Evolutionary conservation across 495 filamentous ascomycete genomes (phyloP), one percentile per base, ranked within the genome.

Genomic region (Penicillium cinerascens): DNA sequence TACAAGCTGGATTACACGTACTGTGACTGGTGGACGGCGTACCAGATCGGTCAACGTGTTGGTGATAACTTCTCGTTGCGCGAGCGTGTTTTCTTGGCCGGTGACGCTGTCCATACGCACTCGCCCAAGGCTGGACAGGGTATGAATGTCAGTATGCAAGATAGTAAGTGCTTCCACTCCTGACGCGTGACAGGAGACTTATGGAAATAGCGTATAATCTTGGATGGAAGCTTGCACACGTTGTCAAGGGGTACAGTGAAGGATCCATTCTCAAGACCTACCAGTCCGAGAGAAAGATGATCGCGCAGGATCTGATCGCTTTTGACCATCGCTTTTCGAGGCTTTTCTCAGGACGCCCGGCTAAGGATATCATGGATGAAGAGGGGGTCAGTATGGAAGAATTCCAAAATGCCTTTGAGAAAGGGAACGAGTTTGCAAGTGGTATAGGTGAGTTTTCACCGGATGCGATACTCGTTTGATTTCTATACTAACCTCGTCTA

Each of bases 51-150:
- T 4, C 87, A 89, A 66, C 78, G 86, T 25, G 80, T 89, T 2
- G 82, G 81, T 6, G 70, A 79, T 8, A 63, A 72, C 4, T 88
- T 88, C 58, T 80, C 77, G 7, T 65, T 76, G 8, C 64, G 79
- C 23, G 73, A 88, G 39, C 74, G 85, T 0, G 77, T 87, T 5
- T 88, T 89, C 54, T 74, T 89, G 39, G 84, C 82, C 13, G 78
- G 71, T 38, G 80, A 87, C 63, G 80, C 82, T 4, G 74, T 82
- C 0, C 83, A 85, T 52, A 84, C 80, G 0, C 65, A 70, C 33
- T 83, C 81, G 0, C 87, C 87, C 6, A 87, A 88, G 69, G 85
- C 84, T 2, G 87, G 86, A 0, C 86, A 88, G 64, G 87, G 87
- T 15, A 89, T 90, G 87, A 90, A 91, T 58, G 81, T 85, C 1